Conservation (phyloP, 345 rosid genomes). For the Eucalyptus tenuipes region DNA sequence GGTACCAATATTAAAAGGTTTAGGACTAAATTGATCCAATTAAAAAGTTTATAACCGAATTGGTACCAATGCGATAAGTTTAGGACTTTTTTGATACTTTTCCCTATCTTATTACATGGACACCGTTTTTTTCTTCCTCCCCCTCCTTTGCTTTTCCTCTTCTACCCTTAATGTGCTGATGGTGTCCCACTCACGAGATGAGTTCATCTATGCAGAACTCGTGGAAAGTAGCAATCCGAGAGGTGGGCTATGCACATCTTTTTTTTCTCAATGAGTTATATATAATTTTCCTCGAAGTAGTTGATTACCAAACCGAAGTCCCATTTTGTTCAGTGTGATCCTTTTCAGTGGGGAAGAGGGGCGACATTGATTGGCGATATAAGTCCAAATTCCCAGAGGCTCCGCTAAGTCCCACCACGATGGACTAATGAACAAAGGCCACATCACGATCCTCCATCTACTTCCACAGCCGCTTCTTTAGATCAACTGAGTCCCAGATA, state of each 20-base stretch:
- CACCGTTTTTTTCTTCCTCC: not conserved
- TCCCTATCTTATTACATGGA: not conserved
- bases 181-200: not conserved
- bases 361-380: not conserved
- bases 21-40: too few species aligned
- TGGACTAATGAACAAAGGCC: conserved; percentile 12
- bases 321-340: not conserved
- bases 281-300: not conserved
- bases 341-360: conserved; percentile 6
- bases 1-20: too few species aligned
- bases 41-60: too few species aligned
- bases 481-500: not conserved
- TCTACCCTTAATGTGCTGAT: not conserved
- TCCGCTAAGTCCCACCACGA: not conserved
- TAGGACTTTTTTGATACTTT: too few species aligned
- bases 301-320: conserved; percentile 6
- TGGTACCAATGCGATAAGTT: too few species aligned
- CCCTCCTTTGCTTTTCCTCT: not conserved
- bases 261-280: not conserved
- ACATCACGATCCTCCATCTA: not conserved
- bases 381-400: conserved; percentile 9
- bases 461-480: not conserved
- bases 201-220: not conserved
- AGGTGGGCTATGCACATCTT: not conserved
- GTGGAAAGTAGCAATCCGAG: not conserved